Evolutionary conservation across 495 filamentous ascomycete species (phyloP).

Genomic region (Xylaria scruposa): DNA sequence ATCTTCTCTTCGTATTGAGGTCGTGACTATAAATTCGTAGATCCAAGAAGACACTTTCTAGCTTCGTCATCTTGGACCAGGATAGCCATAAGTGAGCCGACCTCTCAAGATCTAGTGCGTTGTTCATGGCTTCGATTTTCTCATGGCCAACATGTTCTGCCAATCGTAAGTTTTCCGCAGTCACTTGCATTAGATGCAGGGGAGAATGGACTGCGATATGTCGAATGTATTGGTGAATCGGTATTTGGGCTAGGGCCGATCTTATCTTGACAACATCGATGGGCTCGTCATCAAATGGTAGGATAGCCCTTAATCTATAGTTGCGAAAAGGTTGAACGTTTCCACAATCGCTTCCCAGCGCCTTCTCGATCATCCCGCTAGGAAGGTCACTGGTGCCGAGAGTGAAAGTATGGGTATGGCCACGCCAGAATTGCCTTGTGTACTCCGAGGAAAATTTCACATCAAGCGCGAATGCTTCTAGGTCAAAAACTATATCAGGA

Average conservation of each 20-base stretch:
- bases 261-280: not conserved
- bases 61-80: slow-evolving; percentile 37
- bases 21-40: slow-evolving; percentile 40
- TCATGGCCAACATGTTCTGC: not conserved
- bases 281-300: slow-evolving; percentile 38
- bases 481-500: slow-evolving; percentile 23
- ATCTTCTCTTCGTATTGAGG: slow-evolving; percentile 33
- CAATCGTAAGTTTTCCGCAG: slow-evolving; percentile 23
- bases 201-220: slow-evolving; percentile 37
- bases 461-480: slow-evolving; percentile 8
- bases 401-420: slow-evolving; percentile 34
- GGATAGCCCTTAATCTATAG: slow-evolving; percentile 10
- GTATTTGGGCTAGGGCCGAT: not conserved
- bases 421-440: slow-evolving; percentile 22
- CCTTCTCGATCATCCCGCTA: not conserved
- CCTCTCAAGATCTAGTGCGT: slow-evolving; percentile 33
- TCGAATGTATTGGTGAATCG: slow-evolving; percentile 30
- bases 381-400: slow-evolving; percentile 18
- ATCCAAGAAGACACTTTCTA: slow-evolving; percentile 39
- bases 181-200: slow-evolving; percentile 27
- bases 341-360: not conserved
- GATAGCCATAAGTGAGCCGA: slow-evolving; percentile 38
- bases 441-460: slow-evolving; percentile 25
- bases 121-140: slow-evolving; percentile 27
- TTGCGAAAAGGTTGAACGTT: slow-evolving; percentile 31